These are phyloP conservation scores for Spergularia marina DNA, from an alignment of 148 eudicot genomes.

Conservation along the genomic window DNA sequence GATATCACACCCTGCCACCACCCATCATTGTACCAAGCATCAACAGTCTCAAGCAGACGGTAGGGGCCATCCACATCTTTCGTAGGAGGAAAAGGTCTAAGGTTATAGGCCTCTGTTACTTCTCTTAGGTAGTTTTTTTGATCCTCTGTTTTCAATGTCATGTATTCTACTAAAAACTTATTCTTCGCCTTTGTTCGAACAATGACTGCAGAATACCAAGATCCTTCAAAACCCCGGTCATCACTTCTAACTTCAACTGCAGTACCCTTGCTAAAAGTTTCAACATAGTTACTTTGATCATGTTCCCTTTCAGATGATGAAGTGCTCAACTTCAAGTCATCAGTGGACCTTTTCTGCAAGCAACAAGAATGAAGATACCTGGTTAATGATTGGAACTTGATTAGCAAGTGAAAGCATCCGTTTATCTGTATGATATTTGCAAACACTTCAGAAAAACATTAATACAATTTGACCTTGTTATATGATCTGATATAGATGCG, in stretches of 20 bases:
- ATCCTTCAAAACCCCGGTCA: conserved; percentile 42
- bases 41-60: conserved; percentile 45
- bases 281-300: neutral
- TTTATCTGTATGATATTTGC: no score
- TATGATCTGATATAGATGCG: no score
- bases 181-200: conserved; percentile 29
- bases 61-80: conserved; percentile 23
- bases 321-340: conserved; percentile 7
- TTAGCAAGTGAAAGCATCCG: no score
- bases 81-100: conserved; percentile 55
- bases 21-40: conserved; percentile 54
- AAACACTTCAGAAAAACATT: no score
- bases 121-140: conserved; percentile 27
- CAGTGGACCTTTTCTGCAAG: conserved; percentile 14
- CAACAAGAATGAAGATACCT: neutral
- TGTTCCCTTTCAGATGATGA: neutral
- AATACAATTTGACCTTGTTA: no score
- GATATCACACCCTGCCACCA: conserved; percentile 55
- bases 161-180: conserved; percentile 47
- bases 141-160: conserved; percentile 38
- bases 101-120: conserved; percentile 27
- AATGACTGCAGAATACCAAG: conserved; percentile 50
- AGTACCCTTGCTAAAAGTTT: conserved; percentile 25
- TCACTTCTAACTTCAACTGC: conserved; percentile 48
- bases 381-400: no score